Evolutionary conservation across 2,329 filamentous ascomycete genomes (phyloP).

Genomic region (Shiraia bambusicola): DNA sequence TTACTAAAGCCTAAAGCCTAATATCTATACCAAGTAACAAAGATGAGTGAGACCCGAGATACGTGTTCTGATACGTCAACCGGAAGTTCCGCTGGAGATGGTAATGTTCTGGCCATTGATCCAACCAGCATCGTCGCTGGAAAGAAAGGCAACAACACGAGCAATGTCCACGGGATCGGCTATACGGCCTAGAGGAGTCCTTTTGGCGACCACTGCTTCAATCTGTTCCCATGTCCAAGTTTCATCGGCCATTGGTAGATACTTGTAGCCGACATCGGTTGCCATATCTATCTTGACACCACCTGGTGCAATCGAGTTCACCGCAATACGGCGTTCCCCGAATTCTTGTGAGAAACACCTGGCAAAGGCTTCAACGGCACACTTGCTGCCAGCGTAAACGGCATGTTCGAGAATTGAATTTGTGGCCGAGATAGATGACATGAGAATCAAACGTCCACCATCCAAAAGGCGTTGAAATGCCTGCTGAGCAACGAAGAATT

Average conservation of each 20-base stretch:
- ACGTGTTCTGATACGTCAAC: too few relatives aligned
- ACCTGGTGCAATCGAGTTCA: conserved; percentile 69
- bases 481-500: conserved; percentile 75
- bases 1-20: too few relatives aligned
- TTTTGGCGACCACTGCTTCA: too few relatives aligned
- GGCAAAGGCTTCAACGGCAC: conserved; percentile 68
- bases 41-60: too few relatives aligned
- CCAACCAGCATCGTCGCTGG: conserved; percentile 37
- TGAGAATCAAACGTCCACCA: conserved; percentile 70
- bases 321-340: conserved; percentile 64
- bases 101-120: conserved; percentile 29
- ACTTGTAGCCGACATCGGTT: conserved; percentile 65
- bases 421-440: conserved; percentile 67
- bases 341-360: conserved; percentile 69
- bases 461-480: conserved; percentile 66
- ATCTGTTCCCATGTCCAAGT: too few relatives aligned
- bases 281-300: conserved; percentile 76
- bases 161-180: conserved; percentile 45
- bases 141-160: conserved; percentile 36
- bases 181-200: too few relatives aligned
- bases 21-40: too few relatives aligned
- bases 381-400: conserved; percentile 69
- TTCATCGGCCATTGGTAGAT: too few relatives aligned
- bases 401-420: conserved; percentile 68
- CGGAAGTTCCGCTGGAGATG: conserved; percentile 12